A percentile compares a stretch with the other conserved stretches of the same genome.
These are phyloP conservation scores for Metarhizium rileyi DNA, from an alignment of 2,329 filamentous ascomycete species.

Conservation along the genomic window DNA sequence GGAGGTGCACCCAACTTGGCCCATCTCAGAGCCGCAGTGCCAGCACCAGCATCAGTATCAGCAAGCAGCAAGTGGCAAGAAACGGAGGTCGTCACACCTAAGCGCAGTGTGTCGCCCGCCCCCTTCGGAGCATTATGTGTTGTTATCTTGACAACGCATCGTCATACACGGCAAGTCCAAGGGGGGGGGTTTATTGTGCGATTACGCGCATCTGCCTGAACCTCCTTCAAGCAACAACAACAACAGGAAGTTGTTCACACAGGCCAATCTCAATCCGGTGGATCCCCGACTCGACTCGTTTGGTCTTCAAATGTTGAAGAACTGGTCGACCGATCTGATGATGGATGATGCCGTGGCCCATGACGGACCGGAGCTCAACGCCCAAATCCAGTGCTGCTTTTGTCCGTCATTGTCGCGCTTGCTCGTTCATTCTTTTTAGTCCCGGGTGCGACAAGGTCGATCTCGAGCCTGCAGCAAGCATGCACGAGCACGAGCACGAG, in stretches of 20 bases:
- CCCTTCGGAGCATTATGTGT: slow-evolving; percentile 22
- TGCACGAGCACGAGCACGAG: too few relatives aligned
- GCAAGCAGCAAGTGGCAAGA: not conserved
- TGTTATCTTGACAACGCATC: slow-evolving; percentile 42
- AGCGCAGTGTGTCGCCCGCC: not conserved
- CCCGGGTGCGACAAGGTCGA: slow-evolving; percentile 4
- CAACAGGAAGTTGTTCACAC: too few relatives aligned
- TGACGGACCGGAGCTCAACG: too few relatives aligned
- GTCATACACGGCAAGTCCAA: slow-evolving; percentile 10
- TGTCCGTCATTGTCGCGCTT: slow-evolving; percentile 19
- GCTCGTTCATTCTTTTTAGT: slow-evolving; percentile 20
- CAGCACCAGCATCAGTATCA: not conserved
- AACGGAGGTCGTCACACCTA: not conserved
- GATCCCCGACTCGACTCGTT: too few relatives aligned
- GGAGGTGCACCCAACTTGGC: not conserved
- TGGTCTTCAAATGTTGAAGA: too few relatives aligned
- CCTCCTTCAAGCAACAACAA: not conserved
- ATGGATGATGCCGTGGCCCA: not conserved
- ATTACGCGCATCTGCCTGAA: slow-evolving; percentile 11
- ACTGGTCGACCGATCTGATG: too few relatives aligned
- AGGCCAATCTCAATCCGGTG: too few relatives aligned
- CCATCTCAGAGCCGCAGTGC: not conserved
- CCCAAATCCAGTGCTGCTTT: slow-evolving; percentile 16
- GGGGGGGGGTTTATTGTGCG: too few relatives aligned
- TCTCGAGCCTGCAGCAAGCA: too few relatives aligned